These are phyloP conservation scores for Keqinozyma sinolaborantium DNA, from an alignment of 1,139 yeast species.

Conservation along the genomic window DNA sequence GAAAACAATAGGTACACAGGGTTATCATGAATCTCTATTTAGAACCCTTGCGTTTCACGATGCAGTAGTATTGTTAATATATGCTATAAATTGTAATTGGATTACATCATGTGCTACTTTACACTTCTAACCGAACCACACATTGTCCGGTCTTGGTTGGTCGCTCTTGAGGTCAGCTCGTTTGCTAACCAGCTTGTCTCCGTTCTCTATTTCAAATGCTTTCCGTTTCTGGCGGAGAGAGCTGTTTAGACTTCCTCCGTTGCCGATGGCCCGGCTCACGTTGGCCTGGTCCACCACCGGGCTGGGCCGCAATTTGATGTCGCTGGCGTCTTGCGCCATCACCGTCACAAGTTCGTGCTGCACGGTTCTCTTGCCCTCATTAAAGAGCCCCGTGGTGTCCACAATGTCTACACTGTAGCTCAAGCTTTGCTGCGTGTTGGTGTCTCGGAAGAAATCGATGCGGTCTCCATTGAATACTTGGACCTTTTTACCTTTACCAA, in stretches of 20 bases:
- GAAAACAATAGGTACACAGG: neutral
- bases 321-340: constrained; percentile 23
- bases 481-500: constrained; percentile 63
- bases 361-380: constrained; percentile 24
- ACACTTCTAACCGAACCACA: neutral
- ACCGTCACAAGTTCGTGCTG: constrained; percentile 17
- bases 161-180: constrained; percentile 26
- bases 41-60: too few relatives aligned
- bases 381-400: constrained; percentile 59
- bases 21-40: too few relatives aligned
- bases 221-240: constrained; percentile 26
- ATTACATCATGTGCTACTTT: neutral
- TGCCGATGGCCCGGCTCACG: constrained; percentile 13
- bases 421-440: constrained; percentile 43
- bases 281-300: constrained; percentile 16
- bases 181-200: constrained; percentile 16
- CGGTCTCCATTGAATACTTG: constrained; percentile 62
- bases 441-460: constrained; percentile 64
- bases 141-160: constrained; percentile 15
- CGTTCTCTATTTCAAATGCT: constrained; percentile 13
- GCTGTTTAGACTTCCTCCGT: constrained; percentile 25
- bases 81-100: neutral
- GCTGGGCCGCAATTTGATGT: constrained; percentile 26
- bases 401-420: constrained; percentile 49
- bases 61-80: too few relatives aligned